These are phyloP conservation scores for Tolypocladium cylindrosporum DNA, from an alignment of 2,329 filamentous ascomycete species.

Conservation along the genomic window DNA sequence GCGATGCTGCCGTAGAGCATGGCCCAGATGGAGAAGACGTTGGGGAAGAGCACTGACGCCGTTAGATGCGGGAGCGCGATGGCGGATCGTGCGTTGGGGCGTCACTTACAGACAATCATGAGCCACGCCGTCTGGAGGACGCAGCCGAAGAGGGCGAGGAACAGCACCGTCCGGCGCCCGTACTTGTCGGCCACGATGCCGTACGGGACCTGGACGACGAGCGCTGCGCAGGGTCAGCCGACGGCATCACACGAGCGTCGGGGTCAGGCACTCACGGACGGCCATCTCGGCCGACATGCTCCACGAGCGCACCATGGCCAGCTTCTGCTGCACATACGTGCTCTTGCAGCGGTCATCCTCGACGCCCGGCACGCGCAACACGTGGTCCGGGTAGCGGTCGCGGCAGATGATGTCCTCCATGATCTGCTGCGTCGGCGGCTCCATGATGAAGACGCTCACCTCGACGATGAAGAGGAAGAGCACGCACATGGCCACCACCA, in stretches of 20 bases:
- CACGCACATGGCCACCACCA: slow-evolving; percentile 22
- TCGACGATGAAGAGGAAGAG: slow-evolving; percentile 32
- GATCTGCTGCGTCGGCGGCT: slow-evolving; percentile 35
- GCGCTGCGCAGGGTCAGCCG: slow-evolving; percentile 14
- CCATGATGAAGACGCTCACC: slow-evolving; percentile 26
- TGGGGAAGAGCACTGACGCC: slow-evolving; percentile 22
- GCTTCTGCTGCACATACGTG: slow-evolving; percentile 35
- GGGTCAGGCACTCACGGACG: slow-evolving; percentile 23
- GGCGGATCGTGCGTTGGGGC: too few relatives aligned
- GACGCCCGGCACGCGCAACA: slow-evolving; percentile 15
- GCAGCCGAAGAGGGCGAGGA: slow-evolving; percentile 22
- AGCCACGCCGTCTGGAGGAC: slow-evolving; percentile 17
- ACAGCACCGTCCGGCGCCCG: slow-evolving; percentile 31
- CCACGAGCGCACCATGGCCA: slow-evolving; percentile 43
- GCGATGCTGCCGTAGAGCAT: slow-evolving; percentile 23
- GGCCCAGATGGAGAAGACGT: slow-evolving; percentile 29
- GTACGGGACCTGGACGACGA: slow-evolving; percentile 34
- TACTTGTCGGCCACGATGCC: slow-evolving; percentile 37
- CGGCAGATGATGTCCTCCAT: slow-evolving; percentile 45
- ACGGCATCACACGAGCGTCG: background rate
- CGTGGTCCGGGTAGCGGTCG: slow-evolving; percentile 30
- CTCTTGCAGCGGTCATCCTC: slow-evolving; percentile 38
- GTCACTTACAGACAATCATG: slow-evolving; percentile 19
- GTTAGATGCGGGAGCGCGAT: background rate
- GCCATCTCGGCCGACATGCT: slow-evolving; percentile 32